phyloP scores from a whole-genome alignment of 1,284 basidiomycete genomes.

The Ceratobasidium theobromae region DNA sequence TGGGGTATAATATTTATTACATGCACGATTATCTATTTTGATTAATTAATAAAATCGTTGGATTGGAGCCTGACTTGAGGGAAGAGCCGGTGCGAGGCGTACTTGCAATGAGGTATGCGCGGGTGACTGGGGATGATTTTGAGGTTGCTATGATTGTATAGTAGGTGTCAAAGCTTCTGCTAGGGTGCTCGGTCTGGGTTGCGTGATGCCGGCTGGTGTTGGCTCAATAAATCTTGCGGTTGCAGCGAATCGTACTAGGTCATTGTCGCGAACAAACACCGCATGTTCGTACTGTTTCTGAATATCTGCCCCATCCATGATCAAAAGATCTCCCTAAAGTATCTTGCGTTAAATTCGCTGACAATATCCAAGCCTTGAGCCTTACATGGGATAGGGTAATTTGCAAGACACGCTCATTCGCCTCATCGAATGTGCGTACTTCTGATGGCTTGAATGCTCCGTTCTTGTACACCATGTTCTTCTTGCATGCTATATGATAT shows the following conservation, averaged over 20 bases:
- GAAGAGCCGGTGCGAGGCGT: no score
- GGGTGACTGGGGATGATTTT: no score
- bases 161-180: no score
- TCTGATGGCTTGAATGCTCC: slow-evolving; percentile 21
- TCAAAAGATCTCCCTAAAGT: slow-evolving; percentile 15
- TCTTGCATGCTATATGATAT: slow-evolving; percentile 10
- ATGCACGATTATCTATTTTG: no score
- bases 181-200: neutral
- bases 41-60: no score
- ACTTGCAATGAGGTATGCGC: no score
- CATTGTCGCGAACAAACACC: slow-evolving; percentile 24
- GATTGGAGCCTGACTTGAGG: no score
- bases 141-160: no score
- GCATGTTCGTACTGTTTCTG: slow-evolving; percentile 24
- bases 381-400: slow-evolving; percentile 24
- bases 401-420: slow-evolving; percentile 19
- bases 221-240: slow-evolving; percentile 13
- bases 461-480: slow-evolving; percentile 24
- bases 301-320: slow-evolving; percentile 18
- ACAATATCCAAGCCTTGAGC: neutral
- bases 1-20: neutral
- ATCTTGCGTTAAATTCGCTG: neutral
- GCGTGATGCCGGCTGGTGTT: neutral
- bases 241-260: slow-evolving; percentile 22
- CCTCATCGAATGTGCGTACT: neutral